These are phyloP conservation scores for Oryza coarctata DNA, from an alignment of 176 grass and related monocot species.

Conservation along the genomic window DNA sequence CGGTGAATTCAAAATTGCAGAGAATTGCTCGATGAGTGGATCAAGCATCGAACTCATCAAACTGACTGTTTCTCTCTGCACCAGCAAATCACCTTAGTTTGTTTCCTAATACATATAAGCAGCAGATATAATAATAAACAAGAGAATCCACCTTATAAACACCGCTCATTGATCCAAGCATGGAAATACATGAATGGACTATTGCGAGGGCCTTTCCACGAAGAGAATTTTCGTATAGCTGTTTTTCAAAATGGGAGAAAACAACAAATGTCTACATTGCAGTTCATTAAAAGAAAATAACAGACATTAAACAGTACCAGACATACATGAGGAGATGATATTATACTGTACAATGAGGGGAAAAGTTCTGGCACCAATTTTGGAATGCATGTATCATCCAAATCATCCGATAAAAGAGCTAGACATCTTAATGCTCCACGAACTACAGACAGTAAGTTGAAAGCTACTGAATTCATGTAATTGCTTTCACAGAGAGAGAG, in stretches of 20 bases:
- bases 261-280: slow-evolving; percentile 30
- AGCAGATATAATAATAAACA: slow-evolving; percentile 12
- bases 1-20: slow-evolving; percentile 64
- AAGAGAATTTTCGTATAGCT: slow-evolving; percentile 89
- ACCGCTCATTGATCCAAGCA: slow-evolving; percentile 94
- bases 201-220: slow-evolving; percentile 87
- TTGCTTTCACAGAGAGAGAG: background rate
- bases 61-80: slow-evolving; percentile 75
- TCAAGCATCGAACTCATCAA: slow-evolving; percentile 72
- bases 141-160: slow-evolving; percentile 70
- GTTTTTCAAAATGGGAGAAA: slow-evolving; percentile 34
- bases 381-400: slow-evolving; percentile 84
- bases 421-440: slow-evolving; percentile 93
- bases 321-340: slow-evolving; percentile 82
- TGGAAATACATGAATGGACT: slow-evolving; percentile 87
- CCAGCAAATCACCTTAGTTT: slow-evolving; percentile 21
- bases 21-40: slow-evolving; percentile 87
- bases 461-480: background rate
- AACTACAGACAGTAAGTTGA: slow-evolving; percentile 51
- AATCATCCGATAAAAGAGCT: slow-evolving; percentile 87
- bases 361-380: slow-evolving; percentile 84
- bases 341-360: slow-evolving; percentile 78
- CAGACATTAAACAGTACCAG: background rate
- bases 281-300: slow-evolving; percentile 7
- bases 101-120: background rate